phyloP scores from a whole-genome alignment of 768 basidiomycete species.

The Omphalotus guepiniiformis region DNA sequence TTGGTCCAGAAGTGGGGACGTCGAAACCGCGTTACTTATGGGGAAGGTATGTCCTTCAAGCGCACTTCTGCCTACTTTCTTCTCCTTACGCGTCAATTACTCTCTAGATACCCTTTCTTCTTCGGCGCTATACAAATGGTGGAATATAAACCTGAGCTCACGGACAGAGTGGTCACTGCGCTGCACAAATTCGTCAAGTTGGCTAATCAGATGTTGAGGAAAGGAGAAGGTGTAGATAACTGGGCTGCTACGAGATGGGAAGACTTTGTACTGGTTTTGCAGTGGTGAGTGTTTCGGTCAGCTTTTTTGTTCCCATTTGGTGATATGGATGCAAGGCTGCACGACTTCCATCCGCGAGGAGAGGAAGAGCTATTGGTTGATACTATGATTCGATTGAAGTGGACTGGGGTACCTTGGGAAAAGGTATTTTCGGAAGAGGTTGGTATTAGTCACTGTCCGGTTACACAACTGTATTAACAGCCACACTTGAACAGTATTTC shows the following conservation, averaged over 20 bases:
- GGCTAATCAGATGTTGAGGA: slow-evolving; percentile 49
- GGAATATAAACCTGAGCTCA: slow-evolving; percentile 40
- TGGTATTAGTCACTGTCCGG: not conserved
- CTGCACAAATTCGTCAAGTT: slow-evolving; percentile 49
- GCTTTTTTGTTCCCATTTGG: not conserved
- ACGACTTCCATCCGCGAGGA: slow-evolving; percentile 47
- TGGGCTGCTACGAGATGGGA: slow-evolving; percentile 57
- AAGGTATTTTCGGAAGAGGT: slow-evolving; percentile 45
- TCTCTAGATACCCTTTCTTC: slow-evolving; percentile 49
- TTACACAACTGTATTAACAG: not conserved
- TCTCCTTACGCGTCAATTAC: not conserved
- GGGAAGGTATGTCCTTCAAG: slow-evolving; percentile 36
- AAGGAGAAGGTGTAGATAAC: slow-evolving; percentile 45
- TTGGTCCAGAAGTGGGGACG: slow-evolving; percentile 51
- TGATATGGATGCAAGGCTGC: slow-evolving; percentile 32
- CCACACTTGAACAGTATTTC: slow-evolving; percentile 1
- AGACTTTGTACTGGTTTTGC: slow-evolving; percentile 51
- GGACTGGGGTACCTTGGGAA: slow-evolving; percentile 51
- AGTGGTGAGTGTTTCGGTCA: slow-evolving; percentile 35
- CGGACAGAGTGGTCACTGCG: slow-evolving; percentile 40
- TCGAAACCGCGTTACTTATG: slow-evolving; percentile 50
- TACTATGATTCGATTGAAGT: slow-evolving; percentile 50
- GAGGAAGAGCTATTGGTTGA: slow-evolving; percentile 45
- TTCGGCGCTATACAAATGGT: slow-evolving; percentile 55
- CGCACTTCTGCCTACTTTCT: not conserved